Evolutionary conservation across 1,284 basidiomycete species (phyloP).

Genomic region (Pyrrhoderma lamaoense): DNA sequence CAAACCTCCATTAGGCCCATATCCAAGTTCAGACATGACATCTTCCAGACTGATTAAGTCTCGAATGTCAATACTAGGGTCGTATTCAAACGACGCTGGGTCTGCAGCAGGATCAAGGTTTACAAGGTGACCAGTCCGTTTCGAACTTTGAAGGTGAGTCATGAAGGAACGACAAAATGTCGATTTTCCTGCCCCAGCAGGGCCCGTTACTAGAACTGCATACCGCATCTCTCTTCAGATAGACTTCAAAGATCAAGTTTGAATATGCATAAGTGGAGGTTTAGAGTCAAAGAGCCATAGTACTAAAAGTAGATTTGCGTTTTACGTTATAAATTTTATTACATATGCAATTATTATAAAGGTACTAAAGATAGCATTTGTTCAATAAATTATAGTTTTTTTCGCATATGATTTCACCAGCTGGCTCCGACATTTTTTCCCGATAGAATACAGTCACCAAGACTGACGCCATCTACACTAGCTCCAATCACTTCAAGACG

Average conservation of each 20-base stretch:
- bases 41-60: slow-evolving; percentile 92
- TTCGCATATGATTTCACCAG: no score
- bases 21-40: slow-evolving; percentile 92
- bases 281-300: slow-evolving; percentile 46
- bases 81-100: slow-evolving; percentile 80
- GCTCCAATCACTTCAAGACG: slow-evolving; percentile 76
- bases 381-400: no score
- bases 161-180: slow-evolving; percentile 89
- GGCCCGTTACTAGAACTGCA: slow-evolving; percentile 83
- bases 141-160: slow-evolving; percentile 82
- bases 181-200: slow-evolving; percentile 96
- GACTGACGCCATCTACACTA: slow-evolving; percentile 83
- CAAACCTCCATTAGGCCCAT: slow-evolving; percentile 95
- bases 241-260: not conserved
- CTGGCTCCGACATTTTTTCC: slow-evolving; percentile 49
- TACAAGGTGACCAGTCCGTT: slow-evolving; percentile 86
- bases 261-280: slow-evolving; percentile 24
- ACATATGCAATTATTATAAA: no score
- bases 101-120: slow-evolving; percentile 97
- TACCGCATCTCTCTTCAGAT: slow-evolving; percentile 61
- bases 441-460: slow-evolving; percentile 82
- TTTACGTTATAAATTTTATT: slow-evolving; percentile 20
- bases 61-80: slow-evolving; percentile 90
- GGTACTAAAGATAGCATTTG: no score
- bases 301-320: slow-evolving; percentile 39